Evolutionary conservation across 345 rosid species (phyloP).

Genomic region (Tarenaya hassleriana): DNA sequence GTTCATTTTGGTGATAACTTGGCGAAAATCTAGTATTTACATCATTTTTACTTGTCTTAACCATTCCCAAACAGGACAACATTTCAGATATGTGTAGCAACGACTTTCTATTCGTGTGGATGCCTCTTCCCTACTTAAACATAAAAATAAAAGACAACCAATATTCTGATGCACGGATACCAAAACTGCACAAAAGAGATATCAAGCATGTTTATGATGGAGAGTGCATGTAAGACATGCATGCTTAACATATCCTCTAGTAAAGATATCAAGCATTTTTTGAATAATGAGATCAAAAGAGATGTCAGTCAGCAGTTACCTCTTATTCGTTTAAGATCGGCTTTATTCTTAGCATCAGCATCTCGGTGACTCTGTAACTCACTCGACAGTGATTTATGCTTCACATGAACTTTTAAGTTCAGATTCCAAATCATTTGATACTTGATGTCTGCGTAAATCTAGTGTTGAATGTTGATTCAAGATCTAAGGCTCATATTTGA

Average conservation of each 20-base stretch:
- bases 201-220: slow-evolving; percentile 1
- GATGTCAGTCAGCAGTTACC: slow-evolving; percentile 41
- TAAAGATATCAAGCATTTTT: not conserved
- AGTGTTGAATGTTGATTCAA: no score
- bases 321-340: slow-evolving; percentile 53
- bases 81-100: not conserved
- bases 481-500: no score
- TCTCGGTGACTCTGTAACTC: slow-evolving; percentile 59
- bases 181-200: slow-evolving; percentile 4
- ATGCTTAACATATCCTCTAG: not conserved
- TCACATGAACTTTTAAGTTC: slow-evolving; percentile 63
- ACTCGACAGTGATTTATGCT: slow-evolving; percentile 51
- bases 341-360: slow-evolving; percentile 59
- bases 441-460: slow-evolving; percentile 45
- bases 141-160: slow-evolving; percentile 9
- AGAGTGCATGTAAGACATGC: slow-evolving; percentile 8
- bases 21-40: no score
- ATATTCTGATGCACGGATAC: slow-evolving; percentile 15
- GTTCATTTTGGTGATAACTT: no score
- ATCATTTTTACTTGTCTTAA: slow-evolving; percentile 9
- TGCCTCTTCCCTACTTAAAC: slow-evolving; percentile 11
- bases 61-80: slow-evolving; percentile 12
- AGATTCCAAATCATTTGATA: slow-evolving; percentile 39
- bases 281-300: not conserved
- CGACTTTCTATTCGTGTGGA: slow-evolving; percentile 17